These are phyloP conservation scores for Oxytropis ochrocephala DNA, from an alignment of 306 rosid genomes.

Conservation along the genomic window DNA sequence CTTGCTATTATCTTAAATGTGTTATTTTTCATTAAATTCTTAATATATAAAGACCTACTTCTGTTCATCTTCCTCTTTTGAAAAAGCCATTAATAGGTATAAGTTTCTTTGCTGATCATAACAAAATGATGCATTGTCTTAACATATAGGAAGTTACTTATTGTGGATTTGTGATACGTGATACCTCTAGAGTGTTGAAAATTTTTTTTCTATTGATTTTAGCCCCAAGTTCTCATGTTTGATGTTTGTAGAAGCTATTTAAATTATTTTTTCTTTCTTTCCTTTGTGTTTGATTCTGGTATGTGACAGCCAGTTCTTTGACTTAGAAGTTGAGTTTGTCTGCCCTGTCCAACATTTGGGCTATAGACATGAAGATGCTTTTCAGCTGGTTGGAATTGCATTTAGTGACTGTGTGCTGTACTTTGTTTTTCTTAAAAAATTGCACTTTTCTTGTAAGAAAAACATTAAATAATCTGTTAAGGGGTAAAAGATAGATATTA, in stretches of 20 bases:
- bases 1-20: not conserved
- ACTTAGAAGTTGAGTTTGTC: not conserved
- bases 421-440: not conserved
- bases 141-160: not conserved
- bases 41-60: not conserved
- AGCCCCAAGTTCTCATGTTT: not conserved
- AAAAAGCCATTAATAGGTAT: not conserved
- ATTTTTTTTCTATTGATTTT: not conserved
- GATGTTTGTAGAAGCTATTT: not conserved
- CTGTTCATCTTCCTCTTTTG: not conserved
- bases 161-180: not conserved
- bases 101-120: conserved; percentile 13
- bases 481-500: not conserved
- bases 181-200: not conserved
- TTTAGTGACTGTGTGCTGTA: not conserved
- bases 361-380: not conserved
- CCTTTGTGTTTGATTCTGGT: not conserved
- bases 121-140: not conserved
- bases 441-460: not conserved
- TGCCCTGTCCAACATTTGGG: not conserved
- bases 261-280: not conserved
- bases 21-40: not conserved
- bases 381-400: not conserved
- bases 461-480: conserved; percentile 2
- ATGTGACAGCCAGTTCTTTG: not conserved